phyloP scores from a whole-genome alignment of 2,329 filamentous ascomycete species.

The Colletotrichum sidae region DNA sequence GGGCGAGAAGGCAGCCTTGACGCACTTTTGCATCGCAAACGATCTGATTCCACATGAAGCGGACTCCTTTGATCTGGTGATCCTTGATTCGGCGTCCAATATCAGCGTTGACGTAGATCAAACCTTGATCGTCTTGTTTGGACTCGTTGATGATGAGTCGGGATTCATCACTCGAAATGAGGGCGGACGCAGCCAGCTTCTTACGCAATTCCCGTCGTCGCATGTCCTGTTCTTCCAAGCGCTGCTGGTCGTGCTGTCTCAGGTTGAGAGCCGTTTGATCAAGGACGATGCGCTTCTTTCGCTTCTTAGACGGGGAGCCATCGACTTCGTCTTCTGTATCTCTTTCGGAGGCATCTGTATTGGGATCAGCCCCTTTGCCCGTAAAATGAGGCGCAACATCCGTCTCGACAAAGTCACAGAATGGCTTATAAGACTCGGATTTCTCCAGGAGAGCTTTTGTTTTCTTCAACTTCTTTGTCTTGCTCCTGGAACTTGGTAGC shows the following conservation, averaged over 20 bases:
- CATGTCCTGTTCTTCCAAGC: slow-evolving; percentile 64
- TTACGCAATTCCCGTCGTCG: slow-evolving; percentile 61
- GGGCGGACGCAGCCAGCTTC: slow-evolving; percentile 57
- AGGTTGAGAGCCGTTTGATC: slow-evolving; percentile 64
- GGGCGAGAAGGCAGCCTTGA: slow-evolving; percentile 85
- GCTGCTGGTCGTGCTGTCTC: slow-evolving; percentile 66
- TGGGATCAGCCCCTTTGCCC: neutral
- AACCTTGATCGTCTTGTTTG: slow-evolving; percentile 68
- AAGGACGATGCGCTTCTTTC: slow-evolving; percentile 58
- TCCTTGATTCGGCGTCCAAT: slow-evolving; percentile 77
- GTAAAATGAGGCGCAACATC: slow-evolving; percentile 31
- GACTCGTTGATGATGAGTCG: slow-evolving; percentile 75
- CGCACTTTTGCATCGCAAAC: slow-evolving; percentile 67
- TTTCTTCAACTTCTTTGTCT: slow-evolving; percentile 39
- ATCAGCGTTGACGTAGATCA: slow-evolving; percentile 72
- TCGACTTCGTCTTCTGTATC: slow-evolving; percentile 35
- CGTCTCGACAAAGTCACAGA: slow-evolving; percentile 44
- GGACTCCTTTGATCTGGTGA: slow-evolving; percentile 84
- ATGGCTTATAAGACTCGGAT: slow-evolving; percentile 43
- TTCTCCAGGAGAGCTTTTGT: slow-evolving; percentile 38
- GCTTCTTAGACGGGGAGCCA: slow-evolving; percentile 54
- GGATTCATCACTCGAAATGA: slow-evolving; percentile 56
- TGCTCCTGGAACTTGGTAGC: neutral
- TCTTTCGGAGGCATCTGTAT: slow-evolving; percentile 14
- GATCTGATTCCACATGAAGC: slow-evolving; percentile 90